Base-by-base conservation (phyloP, 192 early-diverging fungal genomes). In the Coemansia sp. region DNA sequence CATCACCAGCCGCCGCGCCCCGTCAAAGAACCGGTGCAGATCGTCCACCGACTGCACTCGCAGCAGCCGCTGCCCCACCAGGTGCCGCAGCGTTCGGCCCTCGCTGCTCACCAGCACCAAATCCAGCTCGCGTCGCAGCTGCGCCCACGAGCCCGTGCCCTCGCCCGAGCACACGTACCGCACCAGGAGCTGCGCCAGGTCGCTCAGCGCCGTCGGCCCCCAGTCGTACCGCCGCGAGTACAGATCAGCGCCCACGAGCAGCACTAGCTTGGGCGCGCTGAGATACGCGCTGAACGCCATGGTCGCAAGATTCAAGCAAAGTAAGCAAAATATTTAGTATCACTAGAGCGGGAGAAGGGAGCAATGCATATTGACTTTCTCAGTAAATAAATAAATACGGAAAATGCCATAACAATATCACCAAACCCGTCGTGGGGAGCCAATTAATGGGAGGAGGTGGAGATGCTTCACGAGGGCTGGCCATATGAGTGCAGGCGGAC, bases 141-240 rank as follows among this genome's bases (percentile, higher is more conserved):
- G 58, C 12, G n/a, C 24, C 59, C 43, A 61, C 42, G 41, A 47
- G 37, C 14, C 60, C 0, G 41, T 27, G 73, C 68, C 62, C 12
- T 42, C 31, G 5, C 73, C 64, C 41, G 59, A 69, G 62, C 65
- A 71, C 20, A 75, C 51, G 8, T 60, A 64, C 10, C 14, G n/a
- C 2, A 67, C 69, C 8, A 81, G 69, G 20, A 81, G 38, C 27
- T 59, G 49, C 7, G 62, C 68, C n/a, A 79, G 15, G 11, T 73
- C 76, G 46, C 66, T 65, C 39, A 70, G 76, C 32, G 67, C 37
- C 39, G 37, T 20, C 4, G 76, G 67, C 4, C 70, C 76, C 76
- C 76, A 79, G 66, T 79, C 77, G 65, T 74, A 71, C 68, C 74
- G 67, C 37, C 66, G 67, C 43, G 73, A 62, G 31, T 82, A 82